Conservation (phyloP, 768 basidiomycete species). For the Hericium rajendrae region DNA sequence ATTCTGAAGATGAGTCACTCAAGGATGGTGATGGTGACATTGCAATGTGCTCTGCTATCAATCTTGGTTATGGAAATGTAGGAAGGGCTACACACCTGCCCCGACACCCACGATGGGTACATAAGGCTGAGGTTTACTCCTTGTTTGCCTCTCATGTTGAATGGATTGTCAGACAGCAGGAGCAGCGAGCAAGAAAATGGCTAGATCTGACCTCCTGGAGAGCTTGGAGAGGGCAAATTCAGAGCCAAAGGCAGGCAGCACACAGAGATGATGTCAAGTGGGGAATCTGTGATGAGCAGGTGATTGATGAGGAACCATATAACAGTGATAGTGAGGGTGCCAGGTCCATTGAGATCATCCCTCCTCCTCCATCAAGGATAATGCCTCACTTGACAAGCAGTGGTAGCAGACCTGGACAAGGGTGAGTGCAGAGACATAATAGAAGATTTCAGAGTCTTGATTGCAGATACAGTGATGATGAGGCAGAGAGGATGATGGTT, state of each 20-base stretch:
- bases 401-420: not conserved
- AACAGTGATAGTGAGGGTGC: not conserved
- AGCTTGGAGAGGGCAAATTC: not conserved
- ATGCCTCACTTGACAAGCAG: too few species aligned
- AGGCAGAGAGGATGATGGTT: too few species aligned
- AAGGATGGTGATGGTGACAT: not conserved
- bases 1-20: conserved; percentile 2
- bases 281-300: not conserved
- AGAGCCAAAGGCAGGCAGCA: not conserved
- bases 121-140: conserved; percentile 40
- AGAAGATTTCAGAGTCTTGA: not conserved
- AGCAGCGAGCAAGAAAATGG: conserved; percentile 10
- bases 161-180: conserved; percentile 49
- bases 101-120: conserved; percentile 37
- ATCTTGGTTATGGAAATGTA: conserved; percentile 6
- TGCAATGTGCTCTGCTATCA: not conserved
- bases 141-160: conserved; percentile 45
- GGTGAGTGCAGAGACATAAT: not conserved
- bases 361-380: too few species aligned
- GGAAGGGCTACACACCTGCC: conserved; percentile 21
- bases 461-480: too few species aligned
- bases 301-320: not conserved
- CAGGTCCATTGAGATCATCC: not conserved
- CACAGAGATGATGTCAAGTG: not conserved
- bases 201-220: not conserved